Conservation (phyloP, 371 early-diverging fungal genomes). For the Mortierella sp. region DNA sequence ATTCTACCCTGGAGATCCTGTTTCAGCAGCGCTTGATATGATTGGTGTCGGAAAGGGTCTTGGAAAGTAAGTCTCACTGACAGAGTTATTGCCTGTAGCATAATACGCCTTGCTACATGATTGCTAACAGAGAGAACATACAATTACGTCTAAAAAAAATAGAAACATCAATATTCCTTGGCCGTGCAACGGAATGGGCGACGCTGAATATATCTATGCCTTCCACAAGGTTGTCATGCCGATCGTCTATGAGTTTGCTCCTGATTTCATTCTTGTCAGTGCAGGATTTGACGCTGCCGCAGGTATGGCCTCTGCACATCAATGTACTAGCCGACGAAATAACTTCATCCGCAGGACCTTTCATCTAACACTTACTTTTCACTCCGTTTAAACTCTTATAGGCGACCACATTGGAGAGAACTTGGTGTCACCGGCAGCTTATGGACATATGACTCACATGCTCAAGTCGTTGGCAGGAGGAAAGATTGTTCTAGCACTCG, state of each 20-base stretch:
- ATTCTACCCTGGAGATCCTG: constrained; percentile 82
- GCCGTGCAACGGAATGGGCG: constrained; percentile 82
- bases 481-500: constrained; percentile 81
- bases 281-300: constrained; percentile 94
- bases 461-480: constrained; percentile 80
- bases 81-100: neutral
- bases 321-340: too few relatives aligned
- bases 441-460: constrained; percentile 89
- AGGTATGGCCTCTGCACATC: constrained; percentile 35
- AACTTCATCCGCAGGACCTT: neutral
- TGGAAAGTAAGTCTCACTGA: constrained; percentile 64
- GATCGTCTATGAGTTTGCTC: constrained; percentile 84
- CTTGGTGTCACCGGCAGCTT: constrained; percentile 85
- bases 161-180: constrained; percentile 94
- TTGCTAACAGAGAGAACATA: too few relatives aligned
- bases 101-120: too few relatives aligned
- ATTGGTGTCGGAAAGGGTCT: constrained; percentile 75
- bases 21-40: constrained; percentile 64
- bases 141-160: neutral
- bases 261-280: constrained; percentile 85
- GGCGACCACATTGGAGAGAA: constrained; percentile 91
- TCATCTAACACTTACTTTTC: neutral
- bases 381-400: neutral
- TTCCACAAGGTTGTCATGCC: constrained; percentile 87
- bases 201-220: constrained; percentile 89